A percentile compares a stretch with the other conserved stretches of the same genome.
phyloP scores from a whole-genome alignment of 177 flowering plant genomes.

The Vitis hybrid region DNA sequence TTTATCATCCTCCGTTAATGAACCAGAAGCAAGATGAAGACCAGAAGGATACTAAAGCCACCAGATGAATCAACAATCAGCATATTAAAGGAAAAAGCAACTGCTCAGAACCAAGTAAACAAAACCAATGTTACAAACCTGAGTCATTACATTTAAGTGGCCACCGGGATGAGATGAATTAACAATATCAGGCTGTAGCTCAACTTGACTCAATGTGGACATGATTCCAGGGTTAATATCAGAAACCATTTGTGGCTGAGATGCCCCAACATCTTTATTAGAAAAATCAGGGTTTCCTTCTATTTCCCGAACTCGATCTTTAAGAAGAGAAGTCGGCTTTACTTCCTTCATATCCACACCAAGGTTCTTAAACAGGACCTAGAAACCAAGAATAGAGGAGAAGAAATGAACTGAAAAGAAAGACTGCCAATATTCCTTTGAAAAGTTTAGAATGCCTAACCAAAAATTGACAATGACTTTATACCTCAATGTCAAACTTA shows the following conservation, averaged over 20 bases:
- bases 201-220: conserved; percentile 68
- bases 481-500: conserved; percentile 97
- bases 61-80: conserved; percentile 9
- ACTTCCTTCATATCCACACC: conserved; percentile 88
- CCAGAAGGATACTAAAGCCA: conserved; percentile 56
- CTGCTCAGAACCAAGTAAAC: not conserved
- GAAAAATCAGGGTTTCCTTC: conserved; percentile 99
- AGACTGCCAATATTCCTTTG: not conserved
- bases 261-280: conserved; percentile 70
- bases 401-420: not conserved
- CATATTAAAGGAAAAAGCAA: not conserved
- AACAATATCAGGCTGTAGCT: conserved; percentile 66
- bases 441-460: too few species aligned
- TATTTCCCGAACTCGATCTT: conserved; percentile 75
- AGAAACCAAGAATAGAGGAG: conserved; percentile 13
- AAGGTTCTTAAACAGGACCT: conserved; percentile 91
- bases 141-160: conserved; percentile 56
- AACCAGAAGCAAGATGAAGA: conserved; percentile 62
- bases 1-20: conserved; percentile 79
- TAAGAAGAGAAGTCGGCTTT: conserved; percentile 81
- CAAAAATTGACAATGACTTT: too few species aligned
- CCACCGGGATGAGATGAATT: conserved; percentile 53
- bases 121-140: conserved; percentile 43
- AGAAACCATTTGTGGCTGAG: conserved; percentile 65
- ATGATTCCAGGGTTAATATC: conserved; percentile 63